Percentiles rank a stretch among this genome's conserved stretches.
Evolutionary conservation across 257 asterid genomes (phyloP).

Genomic region (Plectranthus barbatus): DNA sequence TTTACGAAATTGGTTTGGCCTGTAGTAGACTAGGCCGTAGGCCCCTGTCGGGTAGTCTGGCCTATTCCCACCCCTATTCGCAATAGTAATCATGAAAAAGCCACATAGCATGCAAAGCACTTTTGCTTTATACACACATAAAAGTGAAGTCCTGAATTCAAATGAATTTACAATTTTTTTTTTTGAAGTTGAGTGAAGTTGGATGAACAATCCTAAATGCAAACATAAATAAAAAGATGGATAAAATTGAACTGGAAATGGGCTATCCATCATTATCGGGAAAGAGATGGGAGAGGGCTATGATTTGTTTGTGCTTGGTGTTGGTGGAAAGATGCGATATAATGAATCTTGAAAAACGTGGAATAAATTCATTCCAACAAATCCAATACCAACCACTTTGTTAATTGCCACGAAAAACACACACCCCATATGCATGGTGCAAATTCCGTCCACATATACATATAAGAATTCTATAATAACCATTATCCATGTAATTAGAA

Average conservation of each 20-base stretch:
- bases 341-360: conserved; percentile 26
- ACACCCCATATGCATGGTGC: not conserved
- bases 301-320: not conserved
- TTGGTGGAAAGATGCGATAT: conserved; percentile 12
- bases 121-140: not conserved
- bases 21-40: too few species aligned
- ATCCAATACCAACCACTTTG: conserved; percentile 13
- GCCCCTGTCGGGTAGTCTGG: too few species aligned
- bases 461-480: too few species aligned
- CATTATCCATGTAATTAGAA: not conserved
- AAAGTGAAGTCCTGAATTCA: conserved; percentile 1
- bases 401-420: not conserved
- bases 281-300: conserved; percentile 13
- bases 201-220: not conserved
- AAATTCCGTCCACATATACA: not conserved
- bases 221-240: not conserved
- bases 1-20: too few species aligned
- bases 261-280: conserved; percentile 4
- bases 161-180: not conserved
- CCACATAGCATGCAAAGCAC: not conserved
- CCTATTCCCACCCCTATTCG: too few species aligned
- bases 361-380: conserved; percentile 10
- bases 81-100: conserved; percentile 11
- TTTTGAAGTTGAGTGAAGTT: too few species aligned
- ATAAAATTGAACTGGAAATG: not conserved